Conservation (phyloP, 1,284 basidiomycete species). For the Ganoderma resinaceum region DNA sequence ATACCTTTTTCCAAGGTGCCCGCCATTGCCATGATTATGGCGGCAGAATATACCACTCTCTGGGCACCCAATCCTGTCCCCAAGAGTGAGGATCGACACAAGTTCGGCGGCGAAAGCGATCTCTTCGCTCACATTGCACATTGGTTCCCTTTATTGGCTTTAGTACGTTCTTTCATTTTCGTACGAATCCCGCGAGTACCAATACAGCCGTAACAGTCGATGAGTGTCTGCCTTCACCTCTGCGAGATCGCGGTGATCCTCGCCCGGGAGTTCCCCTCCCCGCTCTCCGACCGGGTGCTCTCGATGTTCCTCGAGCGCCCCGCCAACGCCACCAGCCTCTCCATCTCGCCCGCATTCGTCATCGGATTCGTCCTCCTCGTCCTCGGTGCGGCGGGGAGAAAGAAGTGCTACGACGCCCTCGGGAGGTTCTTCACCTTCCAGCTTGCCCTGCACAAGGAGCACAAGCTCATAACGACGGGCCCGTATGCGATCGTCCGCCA, state of each 20-base stretch:
- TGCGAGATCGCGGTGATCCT: conserved; percentile 12
- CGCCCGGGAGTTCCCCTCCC: conserved; percentile 5
- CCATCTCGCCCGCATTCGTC: conserved; percentile 6
- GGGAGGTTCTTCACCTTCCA: conserved; percentile 29
- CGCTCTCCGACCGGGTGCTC: background rate
- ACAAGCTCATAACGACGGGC: conserved; percentile 28
- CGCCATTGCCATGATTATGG: background rate
- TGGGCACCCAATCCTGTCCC: background rate
- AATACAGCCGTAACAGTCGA: background rate
- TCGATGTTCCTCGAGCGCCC: conserved; percentile 7
- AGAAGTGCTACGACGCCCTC: conserved; percentile 21
- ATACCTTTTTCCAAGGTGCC: background rate
- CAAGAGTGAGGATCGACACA: background rate
- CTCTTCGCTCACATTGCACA: background rate
- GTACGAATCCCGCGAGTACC: background rate
- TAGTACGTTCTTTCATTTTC: background rate
- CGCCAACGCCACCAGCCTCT: background rate
- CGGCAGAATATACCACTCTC: background rate
- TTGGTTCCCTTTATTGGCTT: background rate
- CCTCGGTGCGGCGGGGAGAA: conserved; percentile 13
- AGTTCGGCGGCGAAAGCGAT: background rate
- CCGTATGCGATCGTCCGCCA: conserved; percentile 32
- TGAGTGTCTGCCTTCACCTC: background rate
- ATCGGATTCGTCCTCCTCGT: conserved; percentile 9
- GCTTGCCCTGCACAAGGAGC: conserved; percentile 22